Base-by-base conservation (phyloP, 1,284 basidiomycete species). In the Kalmanozyma brasiliensis region DNA sequence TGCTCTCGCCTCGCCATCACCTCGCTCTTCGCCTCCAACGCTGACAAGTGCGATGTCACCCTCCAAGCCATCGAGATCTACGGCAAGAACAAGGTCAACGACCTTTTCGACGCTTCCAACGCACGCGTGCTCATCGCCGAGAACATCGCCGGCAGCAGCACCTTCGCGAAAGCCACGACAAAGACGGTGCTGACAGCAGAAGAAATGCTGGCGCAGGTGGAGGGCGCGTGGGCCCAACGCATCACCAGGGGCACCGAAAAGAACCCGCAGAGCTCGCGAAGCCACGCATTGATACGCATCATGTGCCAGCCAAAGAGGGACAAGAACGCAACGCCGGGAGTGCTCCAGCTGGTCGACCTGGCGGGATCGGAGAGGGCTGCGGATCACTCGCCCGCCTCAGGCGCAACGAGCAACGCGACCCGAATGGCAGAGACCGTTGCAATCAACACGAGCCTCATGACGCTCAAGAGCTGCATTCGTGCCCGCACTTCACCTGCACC, bases 391-490 rank as follows among this genome's bases (percentile, higher is more conserved):
- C 32, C 51, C 4, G 8, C 40, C 4, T 23, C 35, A 4, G 14
- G 29, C 29, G 13, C 26, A 2, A 22, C 17, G 3, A 37, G 36
- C 8, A 37, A 32, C 4, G 49, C 34, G 4, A 16, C 34, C 4
- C n/a, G 62, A 3, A 66, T 66, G 52, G 43, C 63, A 3, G 63
- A 66, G 29, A 66, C 63, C 2, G 44, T 60, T 0, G 51, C 63
- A n/a, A 66, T 66, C 56, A 66, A 66, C 23, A 59, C 63, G 13
- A 51, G 49, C 32, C 32, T 66, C 10, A 66, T 65, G 62, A 65
- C 55, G 32, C 34, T 65, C 19, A 65, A 65, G 38, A 30, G 37
- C 16, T 68, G 64, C 17, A 62, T 68, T 9, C 58, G 49, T 2
- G 26, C 52, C 2, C 40, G 64, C 4, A 57, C 62, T 0, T 48